Conservation (phyloP, 805 yeast species). For the Kurtzmaniella cleridarum region DNA sequence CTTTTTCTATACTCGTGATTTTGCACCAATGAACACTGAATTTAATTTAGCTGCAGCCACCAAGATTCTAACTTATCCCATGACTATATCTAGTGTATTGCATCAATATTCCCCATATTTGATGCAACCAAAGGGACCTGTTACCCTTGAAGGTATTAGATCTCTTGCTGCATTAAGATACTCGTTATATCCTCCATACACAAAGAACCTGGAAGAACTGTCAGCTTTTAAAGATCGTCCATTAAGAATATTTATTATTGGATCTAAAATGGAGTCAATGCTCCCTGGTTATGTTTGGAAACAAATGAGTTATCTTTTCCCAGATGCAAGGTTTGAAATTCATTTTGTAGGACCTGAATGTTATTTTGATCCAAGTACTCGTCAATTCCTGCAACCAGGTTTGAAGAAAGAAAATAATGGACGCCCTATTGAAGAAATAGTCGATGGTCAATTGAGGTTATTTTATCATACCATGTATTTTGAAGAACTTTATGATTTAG, state of each 20-base stretch:
- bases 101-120: slow-evolving; percentile 84
- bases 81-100: slow-evolving; percentile 78
- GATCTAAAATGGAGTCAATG: slow-evolving; percentile 90
- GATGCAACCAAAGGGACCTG: slow-evolving; percentile 77
- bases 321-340: slow-evolving; percentile 74
- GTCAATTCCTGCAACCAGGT: slow-evolving; percentile 40
- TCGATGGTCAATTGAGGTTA: slow-evolving; percentile 69
- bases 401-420: slow-evolving; percentile 44
- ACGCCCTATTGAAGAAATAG: slow-evolving; percentile 65
- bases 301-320: slow-evolving; percentile 81
- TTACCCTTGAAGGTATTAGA: slow-evolving; percentile 88
- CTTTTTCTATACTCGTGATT: slow-evolving; percentile 86
- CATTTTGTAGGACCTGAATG: slow-evolving; percentile 95
- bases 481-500: slow-evolving; percentile 84
- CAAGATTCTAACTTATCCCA: slow-evolving; percentile 88
- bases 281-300: slow-evolving; percentile 95
- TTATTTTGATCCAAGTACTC: slow-evolving; percentile 63
- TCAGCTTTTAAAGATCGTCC: slow-evolving; percentile 77
- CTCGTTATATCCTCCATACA: slow-evolving; percentile 67
- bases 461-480: slow-evolving; percentile 87
- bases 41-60: slow-evolving; percentile 94
- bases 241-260: slow-evolving; percentile 80
- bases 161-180: slow-evolving; percentile 90
- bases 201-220: slow-evolving; percentile 40
- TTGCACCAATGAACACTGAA: slow-evolving; percentile 94